Evolutionary conservation across 441 rosid genomes (phyloP).

Genomic region (Syzygium malaccense): DNA sequence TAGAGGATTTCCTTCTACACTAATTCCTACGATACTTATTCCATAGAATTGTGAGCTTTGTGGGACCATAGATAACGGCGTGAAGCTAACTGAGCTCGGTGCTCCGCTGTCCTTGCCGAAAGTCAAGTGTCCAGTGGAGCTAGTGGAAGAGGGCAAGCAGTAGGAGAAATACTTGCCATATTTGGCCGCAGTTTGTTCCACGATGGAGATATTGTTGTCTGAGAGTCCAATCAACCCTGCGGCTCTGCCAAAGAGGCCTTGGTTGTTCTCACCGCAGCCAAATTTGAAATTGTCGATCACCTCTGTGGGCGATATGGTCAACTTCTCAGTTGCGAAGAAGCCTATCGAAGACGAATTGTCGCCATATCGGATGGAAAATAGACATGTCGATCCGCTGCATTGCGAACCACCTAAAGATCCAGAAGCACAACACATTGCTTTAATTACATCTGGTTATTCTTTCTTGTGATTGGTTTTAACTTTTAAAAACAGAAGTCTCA

Average conservation of each 20-base stretch:
- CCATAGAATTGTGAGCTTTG: neutral
- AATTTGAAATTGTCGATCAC: neutral
- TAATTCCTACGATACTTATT: neutral
- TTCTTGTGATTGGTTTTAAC: too few relatives aligned
- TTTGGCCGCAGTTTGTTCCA: slow-evolving; percentile 12
- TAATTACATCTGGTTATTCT: too few relatives aligned
- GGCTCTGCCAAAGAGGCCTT: neutral
- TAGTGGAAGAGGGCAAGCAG: neutral
- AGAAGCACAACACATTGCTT: neutral
- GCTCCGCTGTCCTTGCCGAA: neutral
- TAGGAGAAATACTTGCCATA: slow-evolving; percentile 21
- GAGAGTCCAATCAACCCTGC: slow-evolving; percentile 22
- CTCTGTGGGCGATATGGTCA: neutral
- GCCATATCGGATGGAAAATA: neutral
- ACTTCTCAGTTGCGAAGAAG: slow-evolving; percentile 1
- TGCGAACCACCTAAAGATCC: neutral
- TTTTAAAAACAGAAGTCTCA: too few relatives aligned
- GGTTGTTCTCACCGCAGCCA: slow-evolving; percentile 19
- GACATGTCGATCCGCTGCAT: neutral
- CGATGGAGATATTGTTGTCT: neutral
- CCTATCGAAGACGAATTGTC: neutral
- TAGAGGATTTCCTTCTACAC: neutral
- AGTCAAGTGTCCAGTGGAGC: neutral
- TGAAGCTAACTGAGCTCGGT: neutral
- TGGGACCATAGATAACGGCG: neutral